Evolutionary conservation across 2,329 filamentous ascomycete species (phyloP), one percentile per base, ranked within the genome.

Genomic region (Stachybotrys chlorohalonatus): DNA sequence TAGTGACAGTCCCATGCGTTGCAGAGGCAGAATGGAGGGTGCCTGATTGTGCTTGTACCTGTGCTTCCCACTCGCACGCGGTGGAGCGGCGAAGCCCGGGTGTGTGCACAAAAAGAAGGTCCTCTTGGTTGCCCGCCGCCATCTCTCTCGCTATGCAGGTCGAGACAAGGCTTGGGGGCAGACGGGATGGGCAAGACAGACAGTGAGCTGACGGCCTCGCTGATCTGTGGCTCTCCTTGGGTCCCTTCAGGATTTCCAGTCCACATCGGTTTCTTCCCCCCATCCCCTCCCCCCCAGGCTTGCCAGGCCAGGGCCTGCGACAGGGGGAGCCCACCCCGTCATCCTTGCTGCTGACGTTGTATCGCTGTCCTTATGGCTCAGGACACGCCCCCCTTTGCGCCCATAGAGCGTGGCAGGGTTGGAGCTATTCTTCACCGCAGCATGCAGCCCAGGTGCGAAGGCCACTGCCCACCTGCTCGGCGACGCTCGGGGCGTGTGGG

Each of bases 261-360:
- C 36, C 50, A 32, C 31, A 39, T 39, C 36, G 36, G n/a, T n/a
- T n/a, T n/a, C n/a, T n/a, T n/a, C n/a, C 24, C 36, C 13, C 49
- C 39, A 45, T 45, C n/a, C 50, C 50, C 39, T 42, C 45, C 50
- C 45, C 36, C 31, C 49, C 2, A 47, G 15, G 24, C 24, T 47
- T 17, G 31, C 50, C 36, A 42, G 46, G 8, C 32, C 32, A 30
- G 50, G 32, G 48, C 31, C 13, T 11, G 31, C 15, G 36, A 45
- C 50, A 52, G 17, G 50, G 50, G 50, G 9, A 45, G 16, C 32
- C 32, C 36, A n/a, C 32, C 32, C 36, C 36, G 50, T 32, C 50
- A 52, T 24, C 50, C 50, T 42, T 52, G 36, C 50, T 52, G 50
- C 50, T 52, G 50, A 52, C 50, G 50, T 52, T 52, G 50, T 52